Percentiles rank a stretch among this genome's conserved stretches.
phyloP scores from a whole-genome alignment of 2,329 filamentous ascomycete genomes.

The Hirsutella minnesotensis region DNA sequence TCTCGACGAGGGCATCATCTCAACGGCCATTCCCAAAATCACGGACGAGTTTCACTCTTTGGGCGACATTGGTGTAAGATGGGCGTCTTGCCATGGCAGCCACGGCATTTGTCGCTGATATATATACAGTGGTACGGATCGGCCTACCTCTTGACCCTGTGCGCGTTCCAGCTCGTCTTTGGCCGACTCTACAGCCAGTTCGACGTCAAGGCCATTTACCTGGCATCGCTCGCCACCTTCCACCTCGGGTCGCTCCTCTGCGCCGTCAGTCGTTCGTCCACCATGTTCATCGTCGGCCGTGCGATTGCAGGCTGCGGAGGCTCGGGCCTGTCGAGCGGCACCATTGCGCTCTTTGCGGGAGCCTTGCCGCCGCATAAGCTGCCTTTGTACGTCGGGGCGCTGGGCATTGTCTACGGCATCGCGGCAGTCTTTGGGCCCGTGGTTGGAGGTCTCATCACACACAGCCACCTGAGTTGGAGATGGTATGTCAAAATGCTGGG shows the following conservation, averaged over 20 bases:
- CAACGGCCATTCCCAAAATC: conserved; percentile 1
- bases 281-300: conserved; percentile 1
- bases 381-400: background rate
- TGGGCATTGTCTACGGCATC: conserved; percentile 1
- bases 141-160: background rate
- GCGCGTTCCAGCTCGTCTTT: conserved; percentile 1
- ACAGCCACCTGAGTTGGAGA: conserved; percentile 1
- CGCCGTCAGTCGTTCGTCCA: background rate
- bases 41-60: conserved; percentile 1
- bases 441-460: background rate
- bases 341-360: conserved; percentile 1
- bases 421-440: conserved; percentile 1
- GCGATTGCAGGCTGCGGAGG: conserved; percentile 1
- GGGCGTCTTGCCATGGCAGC: background rate
- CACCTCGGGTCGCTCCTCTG: conserved; percentile 1
- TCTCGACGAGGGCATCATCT: conserved; percentile 2
- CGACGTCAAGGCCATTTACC: background rate
- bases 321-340: conserved; percentile 1
- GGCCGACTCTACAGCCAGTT: conserved; percentile 1
- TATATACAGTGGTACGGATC: background rate
- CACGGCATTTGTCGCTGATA: too few relatives aligned
- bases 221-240: background rate
- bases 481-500: background rate
- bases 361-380: background rate
- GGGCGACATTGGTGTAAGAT: conserved; percentile 1